These are phyloP conservation scores for Candida xiaguanensis DNA, from an alignment of 805 yeast genomes.

Conservation along the genomic window DNA sequence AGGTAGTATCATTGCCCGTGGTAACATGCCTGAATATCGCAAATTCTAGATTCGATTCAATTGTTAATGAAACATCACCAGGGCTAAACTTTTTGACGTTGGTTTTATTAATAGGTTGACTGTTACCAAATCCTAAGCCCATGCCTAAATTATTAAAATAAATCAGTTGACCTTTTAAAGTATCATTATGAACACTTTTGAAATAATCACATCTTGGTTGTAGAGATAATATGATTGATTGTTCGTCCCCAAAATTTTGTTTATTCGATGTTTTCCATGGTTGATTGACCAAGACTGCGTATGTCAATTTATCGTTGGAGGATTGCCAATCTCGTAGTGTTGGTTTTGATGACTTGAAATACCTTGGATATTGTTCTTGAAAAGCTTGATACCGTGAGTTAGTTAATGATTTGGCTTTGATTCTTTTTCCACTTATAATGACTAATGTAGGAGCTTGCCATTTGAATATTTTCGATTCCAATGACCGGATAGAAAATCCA, in stretches of 20 bases:
- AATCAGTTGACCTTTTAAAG: slow-evolving; percentile 35
- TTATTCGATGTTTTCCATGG: slow-evolving; percentile 82
- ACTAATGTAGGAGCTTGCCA: slow-evolving; percentile 88
- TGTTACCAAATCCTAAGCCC: slow-evolving; percentile 79
- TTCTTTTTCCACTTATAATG: slow-evolving; percentile 60
- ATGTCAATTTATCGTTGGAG: slow-evolving; percentile 45
- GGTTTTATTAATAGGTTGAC: slow-evolving; percentile 56
- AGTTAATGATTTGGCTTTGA: slow-evolving; percentile 32
- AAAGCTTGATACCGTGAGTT: slow-evolving; percentile 51
- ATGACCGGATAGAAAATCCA: slow-evolving; percentile 85
- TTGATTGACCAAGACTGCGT: slow-evolving; percentile 59
- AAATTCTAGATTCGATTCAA: slow-evolving; percentile 77
- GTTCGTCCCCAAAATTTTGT: slow-evolving; percentile 63
- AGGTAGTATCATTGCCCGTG: slow-evolving; percentile 17
- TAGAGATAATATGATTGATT: slow-evolving; percentile 59
- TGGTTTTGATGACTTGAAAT: slow-evolving; percentile 25
- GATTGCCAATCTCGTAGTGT: slow-evolving; percentile 29
- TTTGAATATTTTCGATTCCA: slow-evolving; percentile 78
- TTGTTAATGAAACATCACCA: slow-evolving; percentile 75
- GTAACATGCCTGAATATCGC: slow-evolving; percentile 74
- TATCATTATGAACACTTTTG: slow-evolving; percentile 24
- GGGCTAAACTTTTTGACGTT: slow-evolving; percentile 48
- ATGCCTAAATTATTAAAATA: slow-evolving; percentile 74
- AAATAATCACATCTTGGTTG: slow-evolving; percentile 62
- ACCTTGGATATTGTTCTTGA: slow-evolving; percentile 43